Conservation (phyloP, 306 rosid species). For the Trifolium dubium region DNA sequence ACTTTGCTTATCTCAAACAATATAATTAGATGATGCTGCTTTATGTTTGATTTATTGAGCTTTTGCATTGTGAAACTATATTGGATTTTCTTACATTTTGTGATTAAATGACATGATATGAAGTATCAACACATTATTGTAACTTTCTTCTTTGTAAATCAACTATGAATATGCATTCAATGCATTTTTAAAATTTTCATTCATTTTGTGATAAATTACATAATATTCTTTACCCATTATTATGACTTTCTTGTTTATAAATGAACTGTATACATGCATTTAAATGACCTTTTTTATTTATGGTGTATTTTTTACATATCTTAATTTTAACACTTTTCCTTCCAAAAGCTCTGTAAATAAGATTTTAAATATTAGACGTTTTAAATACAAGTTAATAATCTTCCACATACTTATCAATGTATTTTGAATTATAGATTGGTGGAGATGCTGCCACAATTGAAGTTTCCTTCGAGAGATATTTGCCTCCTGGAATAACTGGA, state of each 20-base stretch:
- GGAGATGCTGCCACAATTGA: slow-evolving; percentile 93
- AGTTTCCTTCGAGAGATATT: slow-evolving; percentile 86
- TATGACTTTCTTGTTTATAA: too few relatives aligned
- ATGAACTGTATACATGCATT: too few relatives aligned
- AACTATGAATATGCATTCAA: slow-evolving; percentile 2
- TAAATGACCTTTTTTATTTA: too few relatives aligned
- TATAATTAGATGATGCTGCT: too few relatives aligned
- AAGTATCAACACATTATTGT: slow-evolving; percentile 9
- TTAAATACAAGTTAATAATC: neutral
- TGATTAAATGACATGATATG: slow-evolving; percentile 17
- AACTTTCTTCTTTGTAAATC: neutral
- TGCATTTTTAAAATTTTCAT: neutral
- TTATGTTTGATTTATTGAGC: too few relatives aligned
- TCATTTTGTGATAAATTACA: too few relatives aligned
- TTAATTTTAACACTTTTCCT: too few relatives aligned
- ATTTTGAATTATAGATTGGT: slow-evolving; percentile 57
- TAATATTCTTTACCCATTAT: neutral
- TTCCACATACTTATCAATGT: neutral
- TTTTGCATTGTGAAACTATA: too few relatives aligned
- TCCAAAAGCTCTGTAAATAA: too few relatives aligned
- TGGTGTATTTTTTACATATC: too few relatives aligned
- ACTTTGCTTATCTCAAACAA: too few relatives aligned
- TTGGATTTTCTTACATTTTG: neutral
- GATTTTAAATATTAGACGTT: too few relatives aligned
- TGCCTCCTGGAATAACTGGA: slow-evolving; percentile 95